Percentiles rank a stretch among this genome's conserved stretches.
phyloP scores from a whole-genome alignment of 2,329 filamentous ascomycete genomes.

The Alternaria sp. region DNA sequence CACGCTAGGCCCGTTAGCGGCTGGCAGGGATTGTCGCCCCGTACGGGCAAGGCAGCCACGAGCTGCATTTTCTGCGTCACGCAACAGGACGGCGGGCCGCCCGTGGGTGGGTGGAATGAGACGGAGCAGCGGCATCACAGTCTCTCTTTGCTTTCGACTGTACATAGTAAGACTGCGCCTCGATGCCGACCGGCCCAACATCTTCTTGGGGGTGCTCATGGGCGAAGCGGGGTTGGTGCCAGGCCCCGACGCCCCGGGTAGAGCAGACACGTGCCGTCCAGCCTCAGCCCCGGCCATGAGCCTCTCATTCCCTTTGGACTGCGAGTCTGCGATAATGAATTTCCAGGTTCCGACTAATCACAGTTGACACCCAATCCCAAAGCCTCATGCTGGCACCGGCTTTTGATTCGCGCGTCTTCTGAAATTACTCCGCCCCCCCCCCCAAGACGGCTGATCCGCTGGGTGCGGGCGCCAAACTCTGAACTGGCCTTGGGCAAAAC shows the following conservation, averaged over 20 bases:
- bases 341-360: constrained; percentile 41
- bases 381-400: too few relatives aligned
- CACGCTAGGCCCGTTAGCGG: constrained; percentile 20
- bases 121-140: background rate
- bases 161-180: background rate
- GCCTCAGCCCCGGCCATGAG: constrained; percentile 6
- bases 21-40: constrained; percentile 29
- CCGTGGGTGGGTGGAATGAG: too few relatives aligned
- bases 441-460: constrained; percentile 8
- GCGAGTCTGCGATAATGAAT: constrained; percentile 20
- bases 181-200: background rate
- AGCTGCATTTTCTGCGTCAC: constrained; percentile 17
- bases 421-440: constrained; percentile 34
- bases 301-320: background rate
- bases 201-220: background rate
- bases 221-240: background rate
- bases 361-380: constrained; percentile 31
- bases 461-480: constrained; percentile 9
- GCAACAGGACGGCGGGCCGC: background rate
- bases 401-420: constrained; percentile 1
- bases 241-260: constrained; percentile 1
- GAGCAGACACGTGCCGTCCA: background rate
- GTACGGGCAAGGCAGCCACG: constrained; percentile 25
- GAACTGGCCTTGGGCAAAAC: background rate
- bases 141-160: background rate